Evolutionary conservation across 192 early-diverging fungal species (phyloP).

Genomic region (Gamsiella multidivaricata): DNA sequence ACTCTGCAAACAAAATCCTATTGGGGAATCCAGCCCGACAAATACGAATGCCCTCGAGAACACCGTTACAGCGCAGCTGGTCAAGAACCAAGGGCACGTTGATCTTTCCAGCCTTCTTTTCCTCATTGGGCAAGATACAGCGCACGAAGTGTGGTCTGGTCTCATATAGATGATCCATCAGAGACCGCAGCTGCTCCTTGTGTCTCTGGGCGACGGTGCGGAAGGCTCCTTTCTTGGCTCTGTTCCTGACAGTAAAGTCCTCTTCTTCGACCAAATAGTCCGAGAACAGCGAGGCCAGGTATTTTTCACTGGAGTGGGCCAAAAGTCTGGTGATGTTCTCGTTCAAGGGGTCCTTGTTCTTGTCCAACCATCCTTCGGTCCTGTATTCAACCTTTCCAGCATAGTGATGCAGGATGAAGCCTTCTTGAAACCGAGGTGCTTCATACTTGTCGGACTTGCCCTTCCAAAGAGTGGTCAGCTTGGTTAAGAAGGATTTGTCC

Average conservation of each 20-base stretch:
- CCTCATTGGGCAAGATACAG: conserved; percentile 95
- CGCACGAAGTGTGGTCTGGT: conserved; percentile 98
- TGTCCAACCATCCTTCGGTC: conserved; percentile 93
- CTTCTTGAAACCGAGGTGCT: conserved; percentile 83
- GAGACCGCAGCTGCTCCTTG: conserved; percentile 89
- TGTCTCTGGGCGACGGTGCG: conserved; percentile 94
- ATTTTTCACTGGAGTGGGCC: conserved; percentile 83
- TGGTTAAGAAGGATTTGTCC: conserved; percentile 94
- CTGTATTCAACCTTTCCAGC: conserved; percentile 96
- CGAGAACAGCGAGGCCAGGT: conserved; percentile 82
- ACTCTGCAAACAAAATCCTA: conserved; percentile 90
- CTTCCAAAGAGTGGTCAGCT: conserved; percentile 91
- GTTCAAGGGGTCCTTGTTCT: conserved; percentile 99
- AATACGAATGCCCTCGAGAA: conserved; percentile 96
- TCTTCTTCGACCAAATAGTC: conserved; percentile 80
- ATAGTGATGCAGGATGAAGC: conserved; percentile 94
- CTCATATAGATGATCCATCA: conserved; percentile 91
- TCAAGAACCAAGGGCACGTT: conserved; percentile 88
- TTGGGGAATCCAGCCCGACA: conserved; percentile 97
- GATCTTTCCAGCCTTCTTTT: conserved; percentile 88
- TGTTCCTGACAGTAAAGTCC: conserved; percentile 47
- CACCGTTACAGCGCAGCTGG: conserved; percentile 96
- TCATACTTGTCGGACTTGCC: conserved; percentile 90
- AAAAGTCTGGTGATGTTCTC: conserved; percentile 91
- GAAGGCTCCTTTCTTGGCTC: conserved; percentile 87